Conservation (phyloP, 106 monocot species). For the Dioscorea alata region DNA sequence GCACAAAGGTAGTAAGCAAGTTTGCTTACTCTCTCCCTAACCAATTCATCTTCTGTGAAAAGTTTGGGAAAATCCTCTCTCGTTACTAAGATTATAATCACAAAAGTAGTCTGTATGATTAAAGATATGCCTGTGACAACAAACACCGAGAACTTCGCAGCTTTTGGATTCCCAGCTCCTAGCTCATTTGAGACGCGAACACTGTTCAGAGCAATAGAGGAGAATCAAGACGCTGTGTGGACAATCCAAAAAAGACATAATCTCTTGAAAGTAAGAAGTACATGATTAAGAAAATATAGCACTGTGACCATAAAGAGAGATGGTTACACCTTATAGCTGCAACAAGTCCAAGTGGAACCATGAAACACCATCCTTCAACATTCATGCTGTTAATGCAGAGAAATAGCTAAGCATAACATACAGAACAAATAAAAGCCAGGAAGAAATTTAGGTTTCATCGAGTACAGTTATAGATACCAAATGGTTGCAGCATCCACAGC, state of each 20-base stretch:
- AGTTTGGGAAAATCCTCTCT: slow-evolving; percentile 17
- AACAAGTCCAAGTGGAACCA: slow-evolving; percentile 34
- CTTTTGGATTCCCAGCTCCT: slow-evolving; percentile 29
- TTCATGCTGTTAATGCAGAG: slow-evolving; percentile 25
- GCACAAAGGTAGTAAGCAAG: slow-evolving; percentile 9
- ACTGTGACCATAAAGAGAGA: too few species aligned
- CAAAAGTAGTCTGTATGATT: slow-evolving; percentile 17
- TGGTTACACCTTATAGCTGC: slow-evolving; percentile 25
- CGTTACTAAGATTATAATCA: slow-evolving; percentile 13
- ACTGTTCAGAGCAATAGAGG: not conserved
- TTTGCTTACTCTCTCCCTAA: slow-evolving; percentile 15
- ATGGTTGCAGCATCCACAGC: slow-evolving; percentile 39
- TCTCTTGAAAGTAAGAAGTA: too few species aligned
- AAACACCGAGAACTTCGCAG: slow-evolving; percentile 30
- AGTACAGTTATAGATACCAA: slow-evolving; percentile 15
- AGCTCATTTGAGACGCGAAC: slow-evolving; percentile 43
- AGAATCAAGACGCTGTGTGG: not conserved
- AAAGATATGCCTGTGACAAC: slow-evolving; percentile 19
- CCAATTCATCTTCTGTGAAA: slow-evolving; percentile 14
- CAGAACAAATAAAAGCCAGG: too few species aligned
- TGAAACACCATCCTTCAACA: slow-evolving; percentile 35
- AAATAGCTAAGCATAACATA: not conserved
- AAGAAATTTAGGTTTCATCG: too few species aligned
- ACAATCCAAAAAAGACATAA: too few species aligned
- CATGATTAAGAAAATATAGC: too few species aligned